These are phyloP conservation scores for Pachysandra terminalis DNA, from an alignment of 164 flowering plant species.

Conservation along the genomic window DNA sequence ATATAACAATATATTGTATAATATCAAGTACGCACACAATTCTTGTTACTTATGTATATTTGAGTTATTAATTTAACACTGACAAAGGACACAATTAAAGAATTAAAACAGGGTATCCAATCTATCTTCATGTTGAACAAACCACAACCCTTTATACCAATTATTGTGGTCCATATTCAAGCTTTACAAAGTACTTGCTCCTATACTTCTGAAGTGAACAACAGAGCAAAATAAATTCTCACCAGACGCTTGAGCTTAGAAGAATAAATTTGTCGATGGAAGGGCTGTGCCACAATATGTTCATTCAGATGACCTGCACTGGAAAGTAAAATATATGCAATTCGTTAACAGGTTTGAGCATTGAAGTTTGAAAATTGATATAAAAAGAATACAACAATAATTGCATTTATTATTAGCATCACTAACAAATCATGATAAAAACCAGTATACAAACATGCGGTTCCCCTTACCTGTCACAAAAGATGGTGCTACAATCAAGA, in stretches of 20 bases:
- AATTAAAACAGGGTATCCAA: no score
- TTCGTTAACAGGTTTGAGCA: not conserved
- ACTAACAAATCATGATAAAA: no score
- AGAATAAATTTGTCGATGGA: slow-evolving; percentile 68
- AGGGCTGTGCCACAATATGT: slow-evolving; percentile 53
- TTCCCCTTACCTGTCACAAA: slow-evolving; percentile 65
- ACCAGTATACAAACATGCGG: no score
- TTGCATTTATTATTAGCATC: no score
- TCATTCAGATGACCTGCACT: slow-evolving; percentile 86
- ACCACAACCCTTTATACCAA: not conserved
- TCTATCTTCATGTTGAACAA: no score
- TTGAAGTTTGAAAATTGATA: not conserved
- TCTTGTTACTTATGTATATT: no score
- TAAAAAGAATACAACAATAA: not conserved
- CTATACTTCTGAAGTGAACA: not conserved
- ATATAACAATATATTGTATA: no score
- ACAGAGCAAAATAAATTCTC: slow-evolving; percentile 22
- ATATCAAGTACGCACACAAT: no score
- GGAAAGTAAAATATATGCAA: slow-evolving; percentile 23
- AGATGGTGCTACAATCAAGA: slow-evolving; percentile 51
- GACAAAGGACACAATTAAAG: not conserved
- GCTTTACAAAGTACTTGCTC: not conserved
- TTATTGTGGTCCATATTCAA: not conserved
- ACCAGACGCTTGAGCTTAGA: slow-evolving; percentile 84
- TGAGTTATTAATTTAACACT: not conserved